phyloP scores from a whole-genome alignment of 495 filamentous ascomycete species.

The Neurospora sp. region DNA sequence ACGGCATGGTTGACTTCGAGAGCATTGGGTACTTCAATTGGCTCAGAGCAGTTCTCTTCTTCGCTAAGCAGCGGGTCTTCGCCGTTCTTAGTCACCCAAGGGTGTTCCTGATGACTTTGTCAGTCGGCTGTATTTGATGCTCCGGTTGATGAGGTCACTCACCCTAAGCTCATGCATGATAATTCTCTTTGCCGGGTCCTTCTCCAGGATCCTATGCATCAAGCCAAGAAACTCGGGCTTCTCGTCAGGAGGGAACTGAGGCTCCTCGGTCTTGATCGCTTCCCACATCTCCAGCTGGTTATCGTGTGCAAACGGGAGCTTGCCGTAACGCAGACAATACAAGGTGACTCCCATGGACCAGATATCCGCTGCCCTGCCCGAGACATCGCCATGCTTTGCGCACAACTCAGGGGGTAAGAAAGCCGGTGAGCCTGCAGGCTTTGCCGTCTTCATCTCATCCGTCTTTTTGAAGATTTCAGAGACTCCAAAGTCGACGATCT shows the following conservation, averaged over 20 bases:
- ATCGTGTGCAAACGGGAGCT: slow-evolving; percentile 69
- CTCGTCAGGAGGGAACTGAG: slow-evolving; percentile 41
- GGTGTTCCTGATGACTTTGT: slow-evolving; percentile 56
- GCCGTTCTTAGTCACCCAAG: slow-evolving; percentile 84
- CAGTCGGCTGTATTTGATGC: background rate
- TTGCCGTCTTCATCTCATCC: slow-evolving; percentile 82
- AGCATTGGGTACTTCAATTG: slow-evolving; percentile 71
- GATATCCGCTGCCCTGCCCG: slow-evolving; percentile 83
- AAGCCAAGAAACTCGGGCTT: slow-evolving; percentile 57
- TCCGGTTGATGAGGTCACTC: slow-evolving; percentile 12
- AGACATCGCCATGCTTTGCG: slow-evolving; percentile 77
- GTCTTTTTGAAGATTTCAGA: slow-evolving; percentile 96
- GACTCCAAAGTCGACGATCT: slow-evolving; percentile 96
- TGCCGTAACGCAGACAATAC: slow-evolving; percentile 85
- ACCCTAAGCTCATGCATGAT: slow-evolving; percentile 74
- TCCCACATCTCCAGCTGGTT: slow-evolving; percentile 82
- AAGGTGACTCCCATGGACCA: slow-evolving; percentile 98
- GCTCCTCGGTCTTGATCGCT: slow-evolving; percentile 61
- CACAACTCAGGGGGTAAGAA: slow-evolving; percentile 93
- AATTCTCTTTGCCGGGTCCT: slow-evolving; percentile 69
- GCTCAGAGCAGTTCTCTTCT: slow-evolving; percentile 77
- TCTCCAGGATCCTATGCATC: slow-evolving; percentile 59
- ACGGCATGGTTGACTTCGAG: slow-evolving; percentile 87
- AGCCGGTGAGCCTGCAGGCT: slow-evolving; percentile 89
- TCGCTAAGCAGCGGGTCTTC: slow-evolving; percentile 68